Base-by-base conservation (phyloP, 75 land plant species). In the Isoetes taiwanensis region DNA sequence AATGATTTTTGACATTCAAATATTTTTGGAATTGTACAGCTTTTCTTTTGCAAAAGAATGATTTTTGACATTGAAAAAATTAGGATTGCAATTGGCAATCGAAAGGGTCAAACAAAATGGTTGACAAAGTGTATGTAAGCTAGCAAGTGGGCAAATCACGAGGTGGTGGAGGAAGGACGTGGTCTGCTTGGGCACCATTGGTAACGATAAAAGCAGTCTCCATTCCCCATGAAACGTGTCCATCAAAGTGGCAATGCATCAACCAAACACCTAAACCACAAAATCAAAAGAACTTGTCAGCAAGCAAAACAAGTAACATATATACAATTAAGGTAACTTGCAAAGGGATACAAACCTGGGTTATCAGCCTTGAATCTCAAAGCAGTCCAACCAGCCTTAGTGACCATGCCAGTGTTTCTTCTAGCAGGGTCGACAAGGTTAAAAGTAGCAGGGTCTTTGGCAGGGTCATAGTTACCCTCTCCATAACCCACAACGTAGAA, bases 361-460 rank as follows among this genome's bases (percentile, higher is more conserved):
- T 81, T 81, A 63, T 81, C 80, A 19, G 80, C 80, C 42, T 65
- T 62, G 63, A 77, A 81, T 65, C 84, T 63, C 28, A 81, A 66
- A 2, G 84, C 80, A 21, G 52, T 52, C 84, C 84, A 81, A 19
- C 84, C 84, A 5, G 63, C 84, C 31, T 65, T 54, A 0, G 80
- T 76, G 3, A 81, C 80, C 0, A 69, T 65, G 8, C 41, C 28
- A 6, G 84, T 81, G 66, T 77, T 81, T 54, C 80, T 70, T 64
- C 74, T 74, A 28, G 74, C 60, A 21, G 84, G 80, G 37, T 81
- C 79, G 19, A 77, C 64, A 11, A 81, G 74, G 42, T 81, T 81
- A 66, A 71, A 81, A 14, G 32, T n/a, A 3, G 50, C 50, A 5
- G 16, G n/a, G n/a, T n/a, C 50, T 46, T 19, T 23, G 6, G 50